Percentiles rank a stretch among this genome's conserved stretches.
Conservation (phyloP, 2,329 filamentous ascomycete genomes). For the Fusarium kyushuense region DNA sequence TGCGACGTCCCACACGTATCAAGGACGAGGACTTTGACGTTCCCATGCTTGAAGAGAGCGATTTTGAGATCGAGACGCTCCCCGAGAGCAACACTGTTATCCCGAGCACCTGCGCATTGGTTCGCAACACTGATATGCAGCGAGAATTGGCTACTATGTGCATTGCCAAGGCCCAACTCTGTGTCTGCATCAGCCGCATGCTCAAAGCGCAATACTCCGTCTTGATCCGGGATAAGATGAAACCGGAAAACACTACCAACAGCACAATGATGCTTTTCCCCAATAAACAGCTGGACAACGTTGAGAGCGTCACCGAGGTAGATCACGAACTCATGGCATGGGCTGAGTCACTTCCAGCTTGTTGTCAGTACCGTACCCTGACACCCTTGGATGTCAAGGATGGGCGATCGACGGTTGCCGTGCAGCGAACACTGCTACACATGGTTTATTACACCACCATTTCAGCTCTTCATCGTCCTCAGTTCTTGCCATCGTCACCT, state of each 20-base stretch:
- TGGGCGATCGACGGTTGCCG: slow-evolving; percentile 68
- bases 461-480: slow-evolving; percentile 89
- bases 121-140: slow-evolving; percentile 79
- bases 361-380: slow-evolving; percentile 75
- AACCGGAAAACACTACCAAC: slow-evolving; percentile 79
- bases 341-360: slow-evolving; percentile 76
- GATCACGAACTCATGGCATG: slow-evolving; percentile 84
- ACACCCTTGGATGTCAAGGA: slow-evolving; percentile 68
- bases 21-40: slow-evolving; percentile 95
- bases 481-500: slow-evolving; percentile 83
- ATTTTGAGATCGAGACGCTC: slow-evolving; percentile 83
- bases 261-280: slow-evolving; percentile 90
- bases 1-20: slow-evolving; percentile 91
- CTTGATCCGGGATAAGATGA: slow-evolving; percentile 83
- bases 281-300: slow-evolving; percentile 86
- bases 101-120: slow-evolving; percentile 75
- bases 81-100: slow-evolving; percentile 76
- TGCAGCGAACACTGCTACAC: slow-evolving; percentile 88
- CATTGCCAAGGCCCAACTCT: slow-evolving; percentile 90
- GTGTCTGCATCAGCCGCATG: slow-evolving; percentile 89
- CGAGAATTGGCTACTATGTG: slow-evolving; percentile 86
- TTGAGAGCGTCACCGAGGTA: slow-evolving; percentile 81
- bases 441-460: slow-evolving; percentile 95
- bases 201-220: slow-evolving; percentile 93
- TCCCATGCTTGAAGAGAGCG: slow-evolving; percentile 84